A percentile compares a stretch with the other conserved stretches of the same genome.
These are phyloP conservation scores for Leccinum aurantiacum DNA, from an alignment of 768 basidiomycete species.

Conservation along the genomic window DNA sequence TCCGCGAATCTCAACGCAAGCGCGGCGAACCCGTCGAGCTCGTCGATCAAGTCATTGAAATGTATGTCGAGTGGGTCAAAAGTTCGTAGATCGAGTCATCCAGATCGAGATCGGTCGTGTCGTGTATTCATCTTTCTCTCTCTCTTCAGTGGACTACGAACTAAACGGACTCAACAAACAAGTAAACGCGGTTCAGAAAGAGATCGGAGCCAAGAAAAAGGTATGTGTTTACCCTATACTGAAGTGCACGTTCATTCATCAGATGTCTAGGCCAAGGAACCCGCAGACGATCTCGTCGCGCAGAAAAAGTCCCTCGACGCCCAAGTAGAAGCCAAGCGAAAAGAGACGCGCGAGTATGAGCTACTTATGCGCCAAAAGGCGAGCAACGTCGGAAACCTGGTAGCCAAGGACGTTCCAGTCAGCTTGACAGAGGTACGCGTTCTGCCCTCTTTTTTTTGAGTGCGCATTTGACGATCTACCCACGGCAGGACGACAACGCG, in stretches of 20 bases:
- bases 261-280: slow-evolving; percentile 74
- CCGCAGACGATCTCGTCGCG: slow-evolving; percentile 83
- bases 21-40: slow-evolving; percentile 86
- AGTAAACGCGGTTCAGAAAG: slow-evolving; percentile 89
- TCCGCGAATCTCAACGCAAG: slow-evolving; percentile 90
- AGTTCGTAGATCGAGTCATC: slow-evolving; percentile 52
- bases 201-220: slow-evolving; percentile 94
- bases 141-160: slow-evolving; percentile 77
- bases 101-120: not conserved
- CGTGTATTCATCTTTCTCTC: not conserved
- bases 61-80: slow-evolving; percentile 94
- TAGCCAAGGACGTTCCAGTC: slow-evolving; percentile 82
- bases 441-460: too few species aligned
- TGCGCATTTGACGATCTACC: not conserved
- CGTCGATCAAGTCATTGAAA: slow-evolving; percentile 90
- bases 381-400: slow-evolving; percentile 85
- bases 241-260: not conserved
- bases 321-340: slow-evolving; percentile 71
- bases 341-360: slow-evolving; percentile 77
- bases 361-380: slow-evolving; percentile 77
- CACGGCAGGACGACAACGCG: slow-evolving; percentile 80
- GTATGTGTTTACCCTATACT: slow-evolving; percentile 34
- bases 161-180: slow-evolving; percentile 74
- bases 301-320: slow-evolving; percentile 85
- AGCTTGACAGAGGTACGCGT: slow-evolving; percentile 77